These are phyloP conservation scores for Neurospora africana DNA, from an alignment of 495 filamentous ascomycete species.

Conservation along the genomic window DNA sequence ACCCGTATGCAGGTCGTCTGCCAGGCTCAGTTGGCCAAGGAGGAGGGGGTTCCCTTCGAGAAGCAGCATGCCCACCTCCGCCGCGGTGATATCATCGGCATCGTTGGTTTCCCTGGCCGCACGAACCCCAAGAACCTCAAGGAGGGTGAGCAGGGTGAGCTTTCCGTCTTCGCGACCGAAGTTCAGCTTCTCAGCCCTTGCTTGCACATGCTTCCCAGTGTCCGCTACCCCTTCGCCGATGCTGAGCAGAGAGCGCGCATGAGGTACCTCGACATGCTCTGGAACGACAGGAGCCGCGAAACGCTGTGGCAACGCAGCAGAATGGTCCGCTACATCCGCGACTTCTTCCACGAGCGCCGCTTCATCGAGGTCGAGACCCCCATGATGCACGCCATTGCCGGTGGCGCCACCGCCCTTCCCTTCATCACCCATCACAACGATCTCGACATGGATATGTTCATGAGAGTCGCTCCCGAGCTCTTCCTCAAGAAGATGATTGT, in stretches of 20 bases:
- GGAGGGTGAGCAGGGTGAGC: constrained; percentile 67
- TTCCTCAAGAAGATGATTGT: constrained; percentile 91
- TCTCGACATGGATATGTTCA: constrained; percentile 80
- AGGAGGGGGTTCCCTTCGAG: constrained; percentile 55
- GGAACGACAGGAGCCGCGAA: constrained; percentile 76
- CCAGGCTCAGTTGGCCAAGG: constrained; percentile 60
- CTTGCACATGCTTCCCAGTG: constrained; percentile 83
- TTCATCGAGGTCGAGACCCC: constrained; percentile 97
- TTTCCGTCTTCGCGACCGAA: constrained; percentile 87
- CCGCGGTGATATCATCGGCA: constrained; percentile 81
- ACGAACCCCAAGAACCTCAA: constrained; percentile 74
- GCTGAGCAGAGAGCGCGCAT: constrained; percentile 86
- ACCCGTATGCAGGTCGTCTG: constrained; percentile 85
- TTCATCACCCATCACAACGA: constrained; percentile 96
- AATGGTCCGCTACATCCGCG: constrained; percentile 75
- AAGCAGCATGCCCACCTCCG: constrained; percentile 84
- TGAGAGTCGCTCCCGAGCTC: constrained; percentile 82
- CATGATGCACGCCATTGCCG: constrained; percentile 93
- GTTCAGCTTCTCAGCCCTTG: constrained; percentile 80
- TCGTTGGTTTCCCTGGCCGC: constrained; percentile 80
- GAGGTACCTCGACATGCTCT: constrained; percentile 88
- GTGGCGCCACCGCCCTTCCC: constrained; percentile 91
- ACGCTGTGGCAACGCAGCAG: constrained; percentile 75
- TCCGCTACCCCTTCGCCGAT: constrained; percentile 90
- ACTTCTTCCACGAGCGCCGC: constrained; percentile 72